phyloP scores from a whole-genome alignment of 176 grass and related monocot genomes.

The Musa troglodytarum region DNA sequence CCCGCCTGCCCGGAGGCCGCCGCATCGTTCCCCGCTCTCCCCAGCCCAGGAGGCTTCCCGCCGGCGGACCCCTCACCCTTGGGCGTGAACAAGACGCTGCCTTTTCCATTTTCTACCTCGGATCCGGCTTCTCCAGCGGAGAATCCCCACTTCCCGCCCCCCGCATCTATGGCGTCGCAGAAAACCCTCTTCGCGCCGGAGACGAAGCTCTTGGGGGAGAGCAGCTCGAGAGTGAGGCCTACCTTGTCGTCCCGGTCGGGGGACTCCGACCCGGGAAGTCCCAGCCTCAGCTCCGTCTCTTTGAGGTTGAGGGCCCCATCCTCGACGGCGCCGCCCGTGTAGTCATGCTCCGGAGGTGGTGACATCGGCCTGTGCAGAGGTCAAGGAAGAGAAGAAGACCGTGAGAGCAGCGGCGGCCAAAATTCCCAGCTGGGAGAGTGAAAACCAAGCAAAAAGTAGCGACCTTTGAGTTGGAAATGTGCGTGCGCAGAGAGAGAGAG shows the following conservation, averaged over 20 bases:
- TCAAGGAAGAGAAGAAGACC: neutral
- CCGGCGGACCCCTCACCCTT: neutral
- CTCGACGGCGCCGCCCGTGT: conserved; percentile 34
- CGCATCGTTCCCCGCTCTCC: conserved; percentile 1
- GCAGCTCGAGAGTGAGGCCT: conserved; percentile 52
- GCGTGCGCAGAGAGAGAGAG: neutral
- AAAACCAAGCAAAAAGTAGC: neutral
- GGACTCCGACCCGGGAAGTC: conserved; percentile 58
- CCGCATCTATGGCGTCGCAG: conserved; percentile 34
- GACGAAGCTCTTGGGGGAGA: conserved; percentile 52
- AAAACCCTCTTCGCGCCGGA: conserved; percentile 67
- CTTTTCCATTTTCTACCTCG: conserved; percentile 25
- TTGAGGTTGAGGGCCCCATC: conserved; percentile 40
- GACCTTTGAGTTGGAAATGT: conserved; percentile 2
- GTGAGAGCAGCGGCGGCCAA: neutral
- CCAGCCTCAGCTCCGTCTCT: conserved; percentile 81
- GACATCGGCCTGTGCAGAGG: conserved; percentile 36
- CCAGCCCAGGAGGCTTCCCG: conserved; percentile 3
- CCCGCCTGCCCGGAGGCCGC: conserved; percentile 1
- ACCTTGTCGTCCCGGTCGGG: conserved; percentile 29
- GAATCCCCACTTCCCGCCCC: neutral
- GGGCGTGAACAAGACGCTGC: conserved; percentile 19
- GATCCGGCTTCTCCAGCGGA: conserved; percentile 8
- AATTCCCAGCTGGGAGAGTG: neutral
- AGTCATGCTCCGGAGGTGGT: conserved; percentile 79